phyloP scores from a whole-genome alignment of 306 rosid species.

The Trifolium pratense region DNA sequence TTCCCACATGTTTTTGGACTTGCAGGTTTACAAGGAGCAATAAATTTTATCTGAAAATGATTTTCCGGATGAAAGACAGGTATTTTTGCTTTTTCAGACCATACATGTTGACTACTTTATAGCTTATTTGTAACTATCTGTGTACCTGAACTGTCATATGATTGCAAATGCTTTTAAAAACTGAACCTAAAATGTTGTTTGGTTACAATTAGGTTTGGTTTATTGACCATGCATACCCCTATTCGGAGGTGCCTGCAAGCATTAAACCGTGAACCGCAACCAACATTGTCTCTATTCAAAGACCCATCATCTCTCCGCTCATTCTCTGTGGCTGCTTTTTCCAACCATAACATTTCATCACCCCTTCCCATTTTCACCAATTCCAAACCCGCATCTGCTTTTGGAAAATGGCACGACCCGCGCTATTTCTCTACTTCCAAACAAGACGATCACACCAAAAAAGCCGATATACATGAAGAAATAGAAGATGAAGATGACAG shows the following conservation, averaged over 20 bases:
- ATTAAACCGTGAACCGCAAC: conserved; percentile 59
- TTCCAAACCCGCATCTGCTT: conserved; percentile 32
- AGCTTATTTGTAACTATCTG: not conserved
- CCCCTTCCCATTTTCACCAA: conserved; percentile 33
- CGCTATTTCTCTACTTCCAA: conserved; percentile 64
- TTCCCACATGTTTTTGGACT: not conserved
- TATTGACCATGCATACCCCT: not conserved
- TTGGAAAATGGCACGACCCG: conserved; percentile 44
- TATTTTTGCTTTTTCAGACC: not conserved
- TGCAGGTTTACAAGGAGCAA: not conserved
- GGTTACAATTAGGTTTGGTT: conserved; percentile 13
- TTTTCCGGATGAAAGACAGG: not conserved
- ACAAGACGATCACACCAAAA: conserved; percentile 35
- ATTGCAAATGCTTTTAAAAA: not conserved
- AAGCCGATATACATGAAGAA: conserved; percentile 38
- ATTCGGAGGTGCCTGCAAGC: conserved; percentile 67
- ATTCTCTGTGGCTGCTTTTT: conserved; percentile 37
- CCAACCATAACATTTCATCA: conserved; percentile 35
- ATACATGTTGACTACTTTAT: not conserved
- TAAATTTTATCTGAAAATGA: not conserved
- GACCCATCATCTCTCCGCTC: conserved; percentile 45
- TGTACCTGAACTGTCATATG: not conserved
- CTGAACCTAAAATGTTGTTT: not conserved
- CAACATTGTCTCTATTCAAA: conserved; percentile 51
- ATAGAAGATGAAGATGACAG: conserved; percentile 47